Base-by-base conservation (phyloP, 768 basidiomycete genomes). In the Agaricus subrufescens region DNA sequence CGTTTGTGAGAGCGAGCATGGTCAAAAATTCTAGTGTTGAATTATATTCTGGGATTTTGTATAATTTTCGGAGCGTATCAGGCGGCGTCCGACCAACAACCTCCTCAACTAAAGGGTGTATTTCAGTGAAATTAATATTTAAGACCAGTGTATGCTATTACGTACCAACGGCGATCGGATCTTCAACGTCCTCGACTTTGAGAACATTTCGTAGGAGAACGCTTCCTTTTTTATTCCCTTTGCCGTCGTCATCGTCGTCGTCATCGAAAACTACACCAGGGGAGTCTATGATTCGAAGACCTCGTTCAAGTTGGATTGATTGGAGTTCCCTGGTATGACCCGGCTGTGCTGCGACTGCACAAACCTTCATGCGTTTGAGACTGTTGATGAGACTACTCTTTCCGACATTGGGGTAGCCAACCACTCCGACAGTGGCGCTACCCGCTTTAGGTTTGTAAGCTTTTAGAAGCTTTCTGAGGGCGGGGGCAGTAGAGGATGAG, bases 221-320 rank as follows among this genome's bases (percentile, higher is more conserved):
- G 62, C 84, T 87, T 3, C 77, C 76, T 54, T 82, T 84, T 69
- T 70, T 81, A 60, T 60, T 66, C 3, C 74, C 71, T 53, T 79
- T 80, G 37, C 67, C 69, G 49, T 76, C 70, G 38, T 69, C 67
- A 54, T 65, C 67, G 47, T 85, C 79, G 55, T 89, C 85, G 54
- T 93, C 91, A 58, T 94, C 92, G 62, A 97, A 92, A 1, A 99
- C 90, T n/a, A 98, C 94, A 58, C 96, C 97, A 0, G 97, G 96
- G 38, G 94, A 98, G 70, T 98, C 97, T 5, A 98, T 80, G 37
- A 98, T 87, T 54, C 87, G 85, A 65, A 99, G 80, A 0, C 94
- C 94, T 44, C 94, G 90, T 68, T 98, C 96, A 3, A 99, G 78
- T 59, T 92, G 91, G 4, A 98, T 73, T 6, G 90, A 91, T 70